Base-by-base conservation (phyloP, 768 basidiomycete genomes). In the Porphyrellus cyaneotinctus region DNA sequence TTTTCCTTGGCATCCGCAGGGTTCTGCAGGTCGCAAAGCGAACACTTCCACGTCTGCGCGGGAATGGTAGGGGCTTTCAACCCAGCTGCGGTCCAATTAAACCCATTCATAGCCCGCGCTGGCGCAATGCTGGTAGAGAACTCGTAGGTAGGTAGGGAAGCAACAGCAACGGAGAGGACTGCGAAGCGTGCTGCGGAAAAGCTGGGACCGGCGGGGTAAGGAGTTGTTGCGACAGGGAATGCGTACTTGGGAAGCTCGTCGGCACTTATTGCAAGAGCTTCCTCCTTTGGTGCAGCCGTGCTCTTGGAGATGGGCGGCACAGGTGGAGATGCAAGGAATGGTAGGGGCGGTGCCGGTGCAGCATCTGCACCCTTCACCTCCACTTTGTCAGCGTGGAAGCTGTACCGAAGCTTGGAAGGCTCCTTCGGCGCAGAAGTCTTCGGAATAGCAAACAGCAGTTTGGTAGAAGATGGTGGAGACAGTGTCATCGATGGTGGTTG, bases 321-420 rank as follows among this genome's bases (percentile, higher is more conserved):
- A 4, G 43, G 60, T 0, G 76, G 73, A 18, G 81, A 61, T 23
- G 71, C 35, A 42, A 59, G 51, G 12, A 65, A 38, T 15, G 58
- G 44, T 42, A 59, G 39, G 13, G 56, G 41, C 12, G 51, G 36
- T 17, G 47, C 36, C 15, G 47, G 26, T 13, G 11, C 43, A 32
- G 48, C 33, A 10, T 65, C 66, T 28, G 42, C 37, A 31, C 52
- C 45, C 49, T 59, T 58, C 28, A 61, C 64, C 53, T 74, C 73
- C 26, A 74, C 74, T 54, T 68, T 69, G 49, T 85, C 85, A 3
- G 80, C 77, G 43, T 82, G 80, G 66, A 85, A 81, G 58, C 87
- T 87, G 59, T 77, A 85, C 24, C 88, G 80, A 51, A 91, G 74
- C 63, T 89, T 90, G 53, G 88, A 89, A 2, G 88, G 87, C 50